phyloP scores from a whole-genome alignment of 2,329 filamentous ascomycete genomes.

The Grosmannia serpens region DNA sequence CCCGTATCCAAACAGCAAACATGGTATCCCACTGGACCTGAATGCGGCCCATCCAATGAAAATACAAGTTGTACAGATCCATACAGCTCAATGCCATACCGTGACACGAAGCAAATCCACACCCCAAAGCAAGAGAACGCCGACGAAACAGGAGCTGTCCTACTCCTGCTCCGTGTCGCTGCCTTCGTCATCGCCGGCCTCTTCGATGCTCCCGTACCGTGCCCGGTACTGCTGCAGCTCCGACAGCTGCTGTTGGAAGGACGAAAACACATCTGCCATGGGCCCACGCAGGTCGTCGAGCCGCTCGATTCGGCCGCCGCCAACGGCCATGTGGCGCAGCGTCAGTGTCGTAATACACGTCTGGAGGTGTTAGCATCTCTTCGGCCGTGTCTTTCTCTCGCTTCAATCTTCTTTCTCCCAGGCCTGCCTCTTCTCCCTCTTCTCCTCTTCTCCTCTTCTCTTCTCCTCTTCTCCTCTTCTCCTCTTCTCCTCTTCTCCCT shows the following conservation, averaged over 20 bases:
- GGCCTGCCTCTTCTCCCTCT: not conserved
- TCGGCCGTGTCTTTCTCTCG: no score
- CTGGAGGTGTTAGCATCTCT: conserved; percentile 28
- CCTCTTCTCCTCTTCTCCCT: no score
- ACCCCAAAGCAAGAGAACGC: not conserved
- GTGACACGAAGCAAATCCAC: not conserved
- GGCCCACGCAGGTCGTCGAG: conserved; percentile 66
- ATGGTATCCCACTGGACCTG: no score
- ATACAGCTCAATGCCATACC: not conserved
- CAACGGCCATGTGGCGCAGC: conserved; percentile 67
- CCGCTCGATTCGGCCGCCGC: conserved; percentile 47
- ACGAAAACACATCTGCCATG: conserved; percentile 59
- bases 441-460: conserved; percentile 24
- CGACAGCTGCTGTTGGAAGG: conserved; percentile 47
- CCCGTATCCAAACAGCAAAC: no score
- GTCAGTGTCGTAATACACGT: conserved; percentile 70
- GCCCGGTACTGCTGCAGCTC: conserved; percentile 53
- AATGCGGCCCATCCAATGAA: not conserved
- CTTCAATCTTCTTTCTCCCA: no score
- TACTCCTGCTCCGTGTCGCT: conserved; percentile 25
- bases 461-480: no score
- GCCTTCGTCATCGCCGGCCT: conserved; percentile 14
- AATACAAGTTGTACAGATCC: not conserved
- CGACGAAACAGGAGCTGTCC: not conserved
- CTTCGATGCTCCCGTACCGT: conserved; percentile 33